These are phyloP conservation scores for Pseudopediastrum boryanum DNA, from an alignment of 139 green algal genomes.

Conservation along the genomic window DNA sequence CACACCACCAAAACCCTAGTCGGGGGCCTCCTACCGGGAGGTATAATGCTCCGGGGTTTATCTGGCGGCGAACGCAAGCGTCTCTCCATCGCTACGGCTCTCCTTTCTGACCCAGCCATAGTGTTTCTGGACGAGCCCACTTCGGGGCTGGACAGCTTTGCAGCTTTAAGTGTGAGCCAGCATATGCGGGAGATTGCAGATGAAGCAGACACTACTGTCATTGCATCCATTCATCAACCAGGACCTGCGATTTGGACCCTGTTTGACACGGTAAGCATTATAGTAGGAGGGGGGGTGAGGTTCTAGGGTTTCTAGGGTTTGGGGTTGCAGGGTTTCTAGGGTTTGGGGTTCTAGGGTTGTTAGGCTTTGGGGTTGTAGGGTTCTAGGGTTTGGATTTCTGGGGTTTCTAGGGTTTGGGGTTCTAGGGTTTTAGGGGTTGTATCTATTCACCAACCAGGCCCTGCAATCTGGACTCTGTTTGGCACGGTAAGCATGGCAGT, in stretches of 20 bases:
- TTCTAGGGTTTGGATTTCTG: too few relatives aligned
- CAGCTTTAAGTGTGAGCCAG: conserved; percentile 53
- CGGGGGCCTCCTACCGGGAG: conserved; percentile 58
- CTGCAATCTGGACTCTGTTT: too few relatives aligned
- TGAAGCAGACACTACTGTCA: conserved; percentile 75
- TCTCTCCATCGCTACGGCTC: conserved; percentile 77
- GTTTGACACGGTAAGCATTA: conserved; percentile 86
- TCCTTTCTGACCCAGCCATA: conserved; percentile 66
- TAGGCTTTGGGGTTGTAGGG: too few relatives aligned
- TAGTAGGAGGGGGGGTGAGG: too few relatives aligned
- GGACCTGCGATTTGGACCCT: conserved; percentile 84
- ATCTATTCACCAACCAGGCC: too few relatives aligned
- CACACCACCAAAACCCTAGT: conserved; percentile 51
- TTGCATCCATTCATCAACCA: conserved; percentile 90
- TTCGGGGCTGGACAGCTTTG: conserved; percentile 79
- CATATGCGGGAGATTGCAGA: conserved; percentile 62
- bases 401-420: too few relatives aligned
- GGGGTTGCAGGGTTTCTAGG: too few relatives aligned
- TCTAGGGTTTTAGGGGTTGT: too few relatives aligned
- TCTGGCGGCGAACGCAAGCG: conserved; percentile 60
- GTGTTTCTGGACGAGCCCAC: conserved; percentile 85
- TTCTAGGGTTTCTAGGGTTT: too few relatives aligned
- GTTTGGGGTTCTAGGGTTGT: too few relatives aligned
- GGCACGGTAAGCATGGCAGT: too few relatives aligned
- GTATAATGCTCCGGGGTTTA: conserved; percentile 61